phyloP scores from a whole-genome alignment of 2,329 filamentous ascomycete species.

The Lojkania enalia region DNA sequence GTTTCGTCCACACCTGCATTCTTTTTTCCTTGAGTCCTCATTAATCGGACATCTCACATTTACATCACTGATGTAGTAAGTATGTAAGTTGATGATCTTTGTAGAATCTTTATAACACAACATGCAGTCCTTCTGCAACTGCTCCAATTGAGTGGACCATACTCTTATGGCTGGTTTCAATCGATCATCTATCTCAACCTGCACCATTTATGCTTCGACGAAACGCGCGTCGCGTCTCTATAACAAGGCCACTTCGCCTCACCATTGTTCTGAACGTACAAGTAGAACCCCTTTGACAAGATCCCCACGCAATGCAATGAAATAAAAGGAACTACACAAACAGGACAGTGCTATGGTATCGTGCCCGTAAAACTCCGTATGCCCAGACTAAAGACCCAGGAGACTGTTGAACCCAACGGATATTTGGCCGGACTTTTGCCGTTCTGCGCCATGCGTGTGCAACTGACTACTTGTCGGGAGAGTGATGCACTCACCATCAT shows the following conservation, averaged over 20 bases:
- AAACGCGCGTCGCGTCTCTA: constrained; percentile 14
- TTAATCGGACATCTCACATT: too few species aligned
- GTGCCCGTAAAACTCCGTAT: constrained; percentile 28
- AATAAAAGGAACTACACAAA: constrained; percentile 16
- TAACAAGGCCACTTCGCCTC: constrained; percentile 4
- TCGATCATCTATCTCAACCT: background rate
- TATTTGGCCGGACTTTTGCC: background rate
- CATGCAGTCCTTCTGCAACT: too few species aligned
- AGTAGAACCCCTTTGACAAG: background rate
- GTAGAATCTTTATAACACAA: too few species aligned
- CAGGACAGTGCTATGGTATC: constrained; percentile 36
- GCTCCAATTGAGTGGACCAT: too few species aligned
- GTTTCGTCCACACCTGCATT: too few species aligned
- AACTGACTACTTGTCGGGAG: background rate
- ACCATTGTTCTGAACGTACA: constrained; percentile 15
- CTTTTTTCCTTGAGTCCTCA: too few species aligned
- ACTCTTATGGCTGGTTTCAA: too few species aligned
- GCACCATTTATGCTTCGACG: background rate
- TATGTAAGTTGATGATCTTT: too few species aligned
- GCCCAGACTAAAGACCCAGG: constrained; percentile 9
- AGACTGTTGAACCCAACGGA: constrained; percentile 3
- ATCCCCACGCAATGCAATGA: constrained; percentile 13
- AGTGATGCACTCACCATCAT: background rate
- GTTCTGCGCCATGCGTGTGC: too few species aligned
- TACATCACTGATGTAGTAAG: too few species aligned